Evolutionary conservation across 202 grass and related monocot genomes (phyloP).

Genomic region (Carex sylvatica): DNA sequence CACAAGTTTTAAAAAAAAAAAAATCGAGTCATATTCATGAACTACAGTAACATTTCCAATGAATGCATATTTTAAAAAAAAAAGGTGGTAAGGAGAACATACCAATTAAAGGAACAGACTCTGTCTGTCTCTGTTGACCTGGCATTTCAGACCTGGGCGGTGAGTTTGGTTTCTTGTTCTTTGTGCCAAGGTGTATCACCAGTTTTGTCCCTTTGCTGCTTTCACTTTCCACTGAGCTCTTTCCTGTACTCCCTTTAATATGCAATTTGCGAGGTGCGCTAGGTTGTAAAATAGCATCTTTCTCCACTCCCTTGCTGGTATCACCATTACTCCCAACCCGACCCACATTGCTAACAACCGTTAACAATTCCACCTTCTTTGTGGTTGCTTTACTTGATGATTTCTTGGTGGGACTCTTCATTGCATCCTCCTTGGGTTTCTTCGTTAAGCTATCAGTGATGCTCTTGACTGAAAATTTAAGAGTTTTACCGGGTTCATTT

Average conservation of each 20-base stretch:
- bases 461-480: slow-evolving; percentile 95
- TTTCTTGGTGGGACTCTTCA: slow-evolving; percentile 50
- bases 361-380: slow-evolving; percentile 20
- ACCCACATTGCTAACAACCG: neutral
- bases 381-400: slow-evolving; percentile 35
- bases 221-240: slow-evolving; percentile 55
- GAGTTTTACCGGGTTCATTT: slow-evolving; percentile 61
- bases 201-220: slow-evolving; percentile 74
- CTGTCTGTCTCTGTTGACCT: slow-evolving; percentile 74
- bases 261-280: slow-evolving; percentile 33
- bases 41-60: neutral
- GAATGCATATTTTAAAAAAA: neutral
- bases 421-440: slow-evolving; percentile 49
- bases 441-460: slow-evolving; percentile 49
- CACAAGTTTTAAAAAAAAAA: neutral
- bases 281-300: slow-evolving; percentile 8
- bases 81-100: slow-evolving; percentile 20
- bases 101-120: slow-evolving; percentile 55
- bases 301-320: neutral
- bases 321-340: slow-evolving; percentile 10
- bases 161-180: slow-evolving; percentile 68
- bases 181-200: slow-evolving; percentile 79
- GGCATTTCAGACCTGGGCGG: slow-evolving; percentile 77
- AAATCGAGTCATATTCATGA: neutral
- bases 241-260: slow-evolving; percentile 52